Percentiles rank a stretch among this genome's conserved stretches.
Evolutionary conservation across 306 rosid genomes (phyloP).

Genomic region (Acacia melanoxylon): DNA sequence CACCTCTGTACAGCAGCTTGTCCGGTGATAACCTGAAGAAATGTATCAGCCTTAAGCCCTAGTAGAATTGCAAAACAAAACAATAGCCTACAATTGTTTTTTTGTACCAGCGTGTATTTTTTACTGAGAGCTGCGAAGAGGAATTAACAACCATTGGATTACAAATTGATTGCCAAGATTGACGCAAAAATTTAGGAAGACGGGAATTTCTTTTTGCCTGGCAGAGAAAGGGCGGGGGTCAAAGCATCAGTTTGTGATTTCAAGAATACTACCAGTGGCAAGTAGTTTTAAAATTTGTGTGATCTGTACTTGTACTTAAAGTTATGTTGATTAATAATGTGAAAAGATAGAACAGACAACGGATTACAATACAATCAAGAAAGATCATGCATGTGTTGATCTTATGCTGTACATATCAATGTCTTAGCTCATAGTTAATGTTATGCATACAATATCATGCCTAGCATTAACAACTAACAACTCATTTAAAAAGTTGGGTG

Average conservation of each 20-base stretch:
- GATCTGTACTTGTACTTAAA: not conserved
- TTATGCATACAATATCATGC: not conserved
- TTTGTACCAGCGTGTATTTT: not conserved
- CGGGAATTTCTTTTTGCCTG: no score
- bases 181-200: not conserved
- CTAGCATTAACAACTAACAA: not conserved
- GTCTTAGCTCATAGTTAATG: not conserved
- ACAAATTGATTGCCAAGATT: not conserved
- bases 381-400: not conserved
- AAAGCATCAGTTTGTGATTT: not conserved
- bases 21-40: constrained; percentile 59
- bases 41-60: not conserved
- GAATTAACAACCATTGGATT: not conserved
- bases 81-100: not conserved
- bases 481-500: constrained; percentile 6
- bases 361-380: not conserved
- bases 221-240: no score
- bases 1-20: constrained; percentile 93
- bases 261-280: not conserved
- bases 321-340: not conserved
- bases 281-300: not conserved
- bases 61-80: not conserved
- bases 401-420: not conserved
- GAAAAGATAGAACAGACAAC: not conserved
- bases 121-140: not conserved